A percentile compares a stretch with the other conserved stretches of the same genome.
phyloP scores from a whole-genome alignment of 2,329 filamentous ascomycete species.

The Clarireedia hainanense region DNA sequence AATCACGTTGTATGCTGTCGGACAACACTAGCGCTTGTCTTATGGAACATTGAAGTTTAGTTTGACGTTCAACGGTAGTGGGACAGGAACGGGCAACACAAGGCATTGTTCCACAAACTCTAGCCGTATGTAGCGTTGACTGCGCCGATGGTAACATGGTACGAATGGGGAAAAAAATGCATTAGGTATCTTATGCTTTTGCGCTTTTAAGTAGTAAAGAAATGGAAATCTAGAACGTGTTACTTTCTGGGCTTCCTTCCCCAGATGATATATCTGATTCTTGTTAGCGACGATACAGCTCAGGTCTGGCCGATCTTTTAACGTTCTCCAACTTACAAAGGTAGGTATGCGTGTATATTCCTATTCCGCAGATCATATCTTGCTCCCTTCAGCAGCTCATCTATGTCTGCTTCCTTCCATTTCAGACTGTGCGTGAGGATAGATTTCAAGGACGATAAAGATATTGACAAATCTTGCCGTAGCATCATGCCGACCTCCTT shows the following conservation, averaged over 20 bases:
- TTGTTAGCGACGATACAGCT: neutral
- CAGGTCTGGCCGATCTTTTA: no score
- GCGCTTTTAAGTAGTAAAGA: neutral
- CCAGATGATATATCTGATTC: neutral
- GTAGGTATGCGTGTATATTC: neutral
- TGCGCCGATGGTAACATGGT: no score
- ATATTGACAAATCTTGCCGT: slow-evolving; percentile 13
- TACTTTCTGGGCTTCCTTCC: neutral
- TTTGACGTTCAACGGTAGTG: neutral
- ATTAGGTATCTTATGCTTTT: neutral
- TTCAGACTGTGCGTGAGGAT: neutral
- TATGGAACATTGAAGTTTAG: neutral
- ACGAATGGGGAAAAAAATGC: no score
- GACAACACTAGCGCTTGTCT: neutral
- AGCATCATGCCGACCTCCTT: slow-evolving; percentile 16
- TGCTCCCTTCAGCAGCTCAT: neutral
- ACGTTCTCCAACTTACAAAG: neutral
- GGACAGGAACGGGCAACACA: neutral
- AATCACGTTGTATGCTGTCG: neutral
- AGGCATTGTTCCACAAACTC: no score
- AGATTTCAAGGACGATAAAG: neutral
- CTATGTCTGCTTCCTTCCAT: neutral
- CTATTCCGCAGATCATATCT: neutral
- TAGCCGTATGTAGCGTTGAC: no score
- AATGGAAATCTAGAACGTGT: neutral